Evolutionary conservation across 1,139 yeast species (phyloP).

Genomic region (Candida tetrigidarum): DNA sequence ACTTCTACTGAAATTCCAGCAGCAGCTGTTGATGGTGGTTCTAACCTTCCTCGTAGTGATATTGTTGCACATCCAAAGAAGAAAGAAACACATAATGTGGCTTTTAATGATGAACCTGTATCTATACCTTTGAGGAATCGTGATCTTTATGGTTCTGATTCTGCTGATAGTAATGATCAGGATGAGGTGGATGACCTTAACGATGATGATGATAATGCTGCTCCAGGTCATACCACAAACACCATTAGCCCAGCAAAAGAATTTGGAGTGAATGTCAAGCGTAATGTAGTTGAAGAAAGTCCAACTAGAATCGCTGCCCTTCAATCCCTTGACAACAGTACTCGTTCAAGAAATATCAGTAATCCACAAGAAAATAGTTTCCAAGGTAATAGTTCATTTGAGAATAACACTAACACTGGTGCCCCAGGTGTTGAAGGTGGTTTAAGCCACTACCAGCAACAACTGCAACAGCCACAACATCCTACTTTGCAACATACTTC

Average conservation of each 20-base stretch:
- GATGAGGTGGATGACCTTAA: constrained; percentile 1
- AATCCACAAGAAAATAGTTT: neutral
- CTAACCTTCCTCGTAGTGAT: constrained; percentile 1
- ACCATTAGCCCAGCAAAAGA: constrained; percentile 1
- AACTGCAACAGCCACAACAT: neutral
- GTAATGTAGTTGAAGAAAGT: constrained; percentile 2
- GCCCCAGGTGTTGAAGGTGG: neutral
- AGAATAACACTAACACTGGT: neutral
- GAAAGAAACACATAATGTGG: constrained; percentile 4
- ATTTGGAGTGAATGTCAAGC: constrained; percentile 1
- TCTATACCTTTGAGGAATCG: constrained; percentile 1
- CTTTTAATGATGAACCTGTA: constrained; percentile 3
- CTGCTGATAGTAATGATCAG: neutral
- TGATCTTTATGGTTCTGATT: neutral
- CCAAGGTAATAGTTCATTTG: constrained; percentile 3
- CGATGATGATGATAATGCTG: constrained; percentile 2
- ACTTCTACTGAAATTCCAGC: constrained; percentile 2
- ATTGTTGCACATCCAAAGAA: neutral
- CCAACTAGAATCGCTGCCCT: constrained; percentile 1
- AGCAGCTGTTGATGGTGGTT: no score
- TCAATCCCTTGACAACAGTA: constrained; percentile 1
- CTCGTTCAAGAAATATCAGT: neutral
- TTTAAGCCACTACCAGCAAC: neutral
- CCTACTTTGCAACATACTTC: neutral
- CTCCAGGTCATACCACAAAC: neutral